Evolutionary conservation across 148 eudicot genomes (phyloP), one percentile per base, ranked within the genome.

Genomic region (Cornus florida): DNA sequence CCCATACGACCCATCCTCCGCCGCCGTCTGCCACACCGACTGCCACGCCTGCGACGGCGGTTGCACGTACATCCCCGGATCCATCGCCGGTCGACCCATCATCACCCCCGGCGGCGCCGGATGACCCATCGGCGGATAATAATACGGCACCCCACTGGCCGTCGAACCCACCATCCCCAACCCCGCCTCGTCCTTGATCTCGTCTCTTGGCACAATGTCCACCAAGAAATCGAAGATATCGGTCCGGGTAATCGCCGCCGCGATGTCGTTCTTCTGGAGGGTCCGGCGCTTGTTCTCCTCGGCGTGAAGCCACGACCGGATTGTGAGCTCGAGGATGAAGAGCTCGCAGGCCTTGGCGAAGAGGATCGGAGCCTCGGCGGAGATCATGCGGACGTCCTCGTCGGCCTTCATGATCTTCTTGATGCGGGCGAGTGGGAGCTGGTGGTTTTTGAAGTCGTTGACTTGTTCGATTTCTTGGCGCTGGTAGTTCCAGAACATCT

Each of bases 381-480:
- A 93, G 76, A 93, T 93, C 98, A 94, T 94, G 1, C 98, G 90
- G 0, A 94, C 98, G 59, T 94, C 98, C 64, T 94, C 97, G 65
- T 93, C 98, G 20, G 98, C 98, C 19, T 93, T 93, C 98, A 93
- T 93, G 84, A 93, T 93, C 78, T 93, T 93, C 86, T 93, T 93
- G 82, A 93, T 93, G 0, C 98, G 87, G 1, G 98, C 98, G 0
- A 93, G 28, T 0, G 98, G 98, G 5, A 93, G 96, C 74, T 89
- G 93, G 83, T 93, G 98, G 90, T 93, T 93, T 72, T 91, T 93
- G 85, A 93, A 93, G 74, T 93, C 98, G 81, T 86, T 88, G 0
- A 74, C 95, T 0, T 79, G 83, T 20, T 93, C 94, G 87, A 93
- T 93, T 31, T 93, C 98, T 71, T 90, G 91, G 20, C 96, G 88